phyloP scores from a whole-genome alignment of 2,329 filamentous ascomycete species.

The Graphilbum fragrans region DNA sequence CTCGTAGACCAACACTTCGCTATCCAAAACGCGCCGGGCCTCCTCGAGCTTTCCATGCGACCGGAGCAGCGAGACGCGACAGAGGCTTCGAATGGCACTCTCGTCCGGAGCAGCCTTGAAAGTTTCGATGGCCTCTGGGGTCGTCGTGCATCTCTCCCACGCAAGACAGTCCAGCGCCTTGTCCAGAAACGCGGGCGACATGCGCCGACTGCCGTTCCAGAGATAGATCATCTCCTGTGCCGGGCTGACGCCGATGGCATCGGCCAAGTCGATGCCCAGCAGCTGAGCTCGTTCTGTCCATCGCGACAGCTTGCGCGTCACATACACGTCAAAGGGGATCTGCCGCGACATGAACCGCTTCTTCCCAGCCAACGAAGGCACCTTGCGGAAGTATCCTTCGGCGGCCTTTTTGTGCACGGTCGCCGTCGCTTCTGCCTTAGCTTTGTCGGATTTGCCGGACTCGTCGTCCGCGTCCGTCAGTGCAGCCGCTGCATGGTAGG shows the following conservation, averaged over 20 bases:
- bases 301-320: constrained; percentile 71
- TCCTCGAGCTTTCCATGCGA: constrained; percentile 50
- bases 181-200: constrained; percentile 54
- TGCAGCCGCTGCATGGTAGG: constrained; percentile 24
- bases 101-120: constrained; percentile 46
- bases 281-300: constrained; percentile 70
- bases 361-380: constrained; percentile 63
- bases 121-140: constrained; percentile 25
- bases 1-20: constrained; percentile 54
- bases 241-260: constrained; percentile 71
- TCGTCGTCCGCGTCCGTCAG: constrained; percentile 16
- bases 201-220: constrained; percentile 81
- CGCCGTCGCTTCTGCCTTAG: constrained; percentile 20
- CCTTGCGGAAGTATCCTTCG: constrained; percentile 58
- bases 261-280: constrained; percentile 56
- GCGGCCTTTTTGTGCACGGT: constrained; percentile 49
- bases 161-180: constrained; percentile 49
- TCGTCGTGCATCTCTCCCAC: constrained; percentile 49
- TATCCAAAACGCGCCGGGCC: constrained; percentile 52
- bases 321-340: constrained; percentile 80
- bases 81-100: constrained; percentile 50
- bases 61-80: constrained; percentile 54
- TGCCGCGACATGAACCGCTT: constrained; percentile 85
- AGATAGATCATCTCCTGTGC: constrained; percentile 87
- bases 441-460: constrained; percentile 5